Evolutionary conservation across 371 early-diverging fungal species (phyloP), one percentile per base, ranked within the genome.

Genomic region (Amoeboradix gromovi): DNA sequence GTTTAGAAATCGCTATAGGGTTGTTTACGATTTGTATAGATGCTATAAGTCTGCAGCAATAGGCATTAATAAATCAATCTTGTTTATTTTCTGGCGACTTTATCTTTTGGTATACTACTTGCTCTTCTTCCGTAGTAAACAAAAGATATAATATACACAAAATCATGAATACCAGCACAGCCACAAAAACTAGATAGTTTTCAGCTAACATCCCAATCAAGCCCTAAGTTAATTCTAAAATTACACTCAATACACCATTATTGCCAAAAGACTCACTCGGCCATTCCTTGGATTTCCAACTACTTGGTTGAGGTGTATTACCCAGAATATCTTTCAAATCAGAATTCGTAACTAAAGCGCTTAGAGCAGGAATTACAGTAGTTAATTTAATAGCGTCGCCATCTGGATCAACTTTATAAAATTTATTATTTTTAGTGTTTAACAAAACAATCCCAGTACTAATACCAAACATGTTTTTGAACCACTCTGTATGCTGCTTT

Each of bases 1-100:
- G 66, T 32, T 66, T 74, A 27, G 75, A 72, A 66, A 71, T 72
- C 32, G 71, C 72, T 16, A 69, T 76, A 30, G 74, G 74, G 29
- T 31, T 73, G 66, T 66, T 73, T 48, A 71, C 71, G 66, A 70
- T 75, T 28, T 48, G 68, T 67, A 68, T 68, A 48, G 48, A 48
- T 48, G 48, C 48, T 22, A 48, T 48, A 12, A 22, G 48, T 5
- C 22, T 48, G 22, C 48, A 48, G 22, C 48, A 48, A 48, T n/a
- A n/a, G n/a, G n/a, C n/a, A n/a, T n/a, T n/a, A n/a, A n/a, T 48
- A 48, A 48, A 48, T 48, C 22, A 48, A 48, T 48, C 48, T 22
- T 48, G 48, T 48, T 48, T 48, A 48, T 48, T 48, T 22, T 48
- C 48, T 5, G 48, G 48, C 5, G 48, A 48, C 22, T 48, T 48